phyloP scores from a whole-genome alignment of 306 rosid species.

The Hippophae tibetana region DNA sequence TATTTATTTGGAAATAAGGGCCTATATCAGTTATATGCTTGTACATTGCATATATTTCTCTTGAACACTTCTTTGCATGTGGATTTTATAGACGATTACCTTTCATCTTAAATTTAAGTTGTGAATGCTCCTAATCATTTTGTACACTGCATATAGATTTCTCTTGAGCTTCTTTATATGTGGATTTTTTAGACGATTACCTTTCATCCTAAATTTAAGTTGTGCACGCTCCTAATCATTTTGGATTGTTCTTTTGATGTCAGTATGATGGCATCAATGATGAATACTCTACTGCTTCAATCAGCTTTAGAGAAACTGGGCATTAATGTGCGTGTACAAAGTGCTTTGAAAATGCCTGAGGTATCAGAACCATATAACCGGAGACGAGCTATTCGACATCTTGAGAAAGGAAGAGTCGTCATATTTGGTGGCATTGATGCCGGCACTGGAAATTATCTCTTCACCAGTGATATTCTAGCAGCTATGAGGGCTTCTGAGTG shows the following conservation, averaged over 20 bases:
- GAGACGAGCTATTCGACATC: slow-evolving; percentile 65
- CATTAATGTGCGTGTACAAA: slow-evolving; percentile 57
- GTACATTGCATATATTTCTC: too few relatives aligned
- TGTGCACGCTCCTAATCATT: too few relatives aligned
- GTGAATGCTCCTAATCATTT: too few relatives aligned
- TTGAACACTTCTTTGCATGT: too few relatives aligned
- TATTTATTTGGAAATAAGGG: too few relatives aligned
- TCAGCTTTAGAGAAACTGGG: slow-evolving; percentile 65
- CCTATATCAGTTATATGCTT: too few relatives aligned
- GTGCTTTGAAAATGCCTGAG: slow-evolving; percentile 43
- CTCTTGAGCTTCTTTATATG: too few relatives aligned
- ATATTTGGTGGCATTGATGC: slow-evolving; percentile 55
- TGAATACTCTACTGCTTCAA: slow-evolving; percentile 57
- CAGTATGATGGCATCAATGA: slow-evolving; percentile 65
- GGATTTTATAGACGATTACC: too few relatives aligned
- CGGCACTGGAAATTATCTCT: slow-evolving; percentile 44
- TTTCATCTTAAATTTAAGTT: too few relatives aligned
- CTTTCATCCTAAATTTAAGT: too few relatives aligned
- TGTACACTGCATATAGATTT: too few relatives aligned
- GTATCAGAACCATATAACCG: slow-evolving; percentile 55
- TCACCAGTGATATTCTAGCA: slow-evolving; percentile 49
- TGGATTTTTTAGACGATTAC: too few relatives aligned
- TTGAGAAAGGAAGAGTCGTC: slow-evolving; percentile 66
- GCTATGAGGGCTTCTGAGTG: slow-evolving; percentile 62
- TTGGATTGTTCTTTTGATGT: background rate